Evolutionary conservation across 257 asterid species (phyloP).

Genomic region (Solanum commersonii): DNA sequence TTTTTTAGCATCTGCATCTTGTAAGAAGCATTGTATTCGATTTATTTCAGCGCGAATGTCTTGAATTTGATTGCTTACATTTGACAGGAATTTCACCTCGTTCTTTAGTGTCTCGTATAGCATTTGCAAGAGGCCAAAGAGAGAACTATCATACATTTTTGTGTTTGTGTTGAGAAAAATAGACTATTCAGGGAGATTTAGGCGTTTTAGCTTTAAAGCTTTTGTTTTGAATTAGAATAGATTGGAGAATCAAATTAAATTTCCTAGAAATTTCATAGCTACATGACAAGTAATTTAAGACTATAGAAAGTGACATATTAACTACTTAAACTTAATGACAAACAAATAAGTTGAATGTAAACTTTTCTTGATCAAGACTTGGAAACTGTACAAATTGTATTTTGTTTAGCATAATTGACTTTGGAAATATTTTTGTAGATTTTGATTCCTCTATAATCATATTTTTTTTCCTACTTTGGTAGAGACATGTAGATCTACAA

Average conservation of each 20-base stretch:
- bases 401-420: neutral
- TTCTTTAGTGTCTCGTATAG: constrained; percentile 12
- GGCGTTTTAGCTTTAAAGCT: neutral
- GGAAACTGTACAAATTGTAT: neutral
- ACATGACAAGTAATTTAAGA: neutral
- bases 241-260: neutral
- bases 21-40: constrained; percentile 29
- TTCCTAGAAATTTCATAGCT: neutral
- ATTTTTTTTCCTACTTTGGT: neutral
- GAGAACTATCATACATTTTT: neutral
- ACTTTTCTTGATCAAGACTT: neutral
- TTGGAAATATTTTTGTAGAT: neutral
- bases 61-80: constrained; percentile 19
- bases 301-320: neutral
- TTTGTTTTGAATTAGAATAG: neutral
- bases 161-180: neutral
- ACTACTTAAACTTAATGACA: neutral
- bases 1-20: constrained; percentile 37
- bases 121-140: constrained; percentile 3
- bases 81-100: constrained; percentile 12
- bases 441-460: neutral
- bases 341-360: neutral
- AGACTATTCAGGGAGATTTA: neutral
- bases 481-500: neutral
- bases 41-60: constrained; percentile 28